Evolutionary conservation across 805 yeast species (phyloP).

Genomic region (Blastobotrys americana): DNA sequence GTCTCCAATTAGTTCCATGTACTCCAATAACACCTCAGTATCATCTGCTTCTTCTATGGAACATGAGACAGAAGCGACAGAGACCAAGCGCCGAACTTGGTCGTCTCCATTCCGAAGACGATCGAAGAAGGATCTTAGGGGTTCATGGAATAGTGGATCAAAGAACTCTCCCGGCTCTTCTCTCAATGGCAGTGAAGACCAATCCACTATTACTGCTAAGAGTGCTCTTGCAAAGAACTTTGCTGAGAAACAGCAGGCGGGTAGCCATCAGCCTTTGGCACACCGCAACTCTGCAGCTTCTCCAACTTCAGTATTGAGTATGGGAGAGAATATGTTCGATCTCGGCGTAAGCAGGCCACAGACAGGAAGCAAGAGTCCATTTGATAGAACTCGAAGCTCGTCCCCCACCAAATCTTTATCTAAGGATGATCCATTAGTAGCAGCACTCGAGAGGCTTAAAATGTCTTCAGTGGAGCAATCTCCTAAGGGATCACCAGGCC

Average conservation of each 20-base stretch:
- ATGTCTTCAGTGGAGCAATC: slow-evolving; percentile 12
- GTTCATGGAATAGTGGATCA: slow-evolving; percentile 20
- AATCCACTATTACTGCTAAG: slow-evolving; percentile 13
- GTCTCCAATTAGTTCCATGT: slow-evolving; percentile 22
- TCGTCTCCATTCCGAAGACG: slow-evolving; percentile 38
- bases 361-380: slow-evolving; percentile 5
- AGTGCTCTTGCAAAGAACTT: slow-evolving; percentile 13
- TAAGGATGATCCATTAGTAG: slow-evolving; percentile 44
- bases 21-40: slow-evolving; percentile 19
- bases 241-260: slow-evolving; percentile 2
- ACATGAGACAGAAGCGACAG: slow-evolving; percentile 5
- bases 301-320: slow-evolving; percentile 16
- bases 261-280: not conserved
- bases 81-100: slow-evolving; percentile 33
- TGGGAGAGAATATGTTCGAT: slow-evolving; percentile 29
- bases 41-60: slow-evolving; percentile 14
- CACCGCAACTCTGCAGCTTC: slow-evolving; percentile 1
- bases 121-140: slow-evolving; percentile 28
- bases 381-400: slow-evolving; percentile 9
- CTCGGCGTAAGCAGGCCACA: slow-evolving; percentile 18
- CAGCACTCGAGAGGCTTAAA: slow-evolving; percentile 43
- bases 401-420: slow-evolving; percentile 19
- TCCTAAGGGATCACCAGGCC: slow-evolving; percentile 5
- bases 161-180: slow-evolving; percentile 2
- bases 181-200: slow-evolving; percentile 7